Evolutionary conservation across 306 rosid species (phyloP).

Genomic region (Fragaria nilgerrensis): DNA sequence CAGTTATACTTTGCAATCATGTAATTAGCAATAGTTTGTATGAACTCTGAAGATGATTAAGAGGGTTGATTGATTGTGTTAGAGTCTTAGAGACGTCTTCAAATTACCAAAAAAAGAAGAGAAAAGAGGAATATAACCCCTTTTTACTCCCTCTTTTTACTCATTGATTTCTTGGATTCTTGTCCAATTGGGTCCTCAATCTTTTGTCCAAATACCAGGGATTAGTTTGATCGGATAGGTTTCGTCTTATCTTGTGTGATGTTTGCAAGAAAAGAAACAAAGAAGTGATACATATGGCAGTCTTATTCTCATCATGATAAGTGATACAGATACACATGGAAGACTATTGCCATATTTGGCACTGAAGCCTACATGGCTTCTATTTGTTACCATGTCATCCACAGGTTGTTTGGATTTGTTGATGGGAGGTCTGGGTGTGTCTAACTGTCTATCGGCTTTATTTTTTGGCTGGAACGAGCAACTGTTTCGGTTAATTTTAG

Average conservation of each 20-base stretch:
- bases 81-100: not conserved
- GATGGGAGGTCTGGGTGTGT: not conserved
- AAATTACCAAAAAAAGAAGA: not conserved
- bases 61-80: not conserved
- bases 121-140: not conserved
- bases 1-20: not conserved
- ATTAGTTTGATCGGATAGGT: not conserved
- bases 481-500: too few species aligned
- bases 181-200: conserved; percentile 6
- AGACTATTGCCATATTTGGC: not conserved
- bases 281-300: not conserved
- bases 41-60: not conserved
- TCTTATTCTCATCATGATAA: not conserved
- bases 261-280: conserved; percentile 4
- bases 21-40: not conserved
- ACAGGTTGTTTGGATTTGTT: not conserved
- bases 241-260: conserved; percentile 11
- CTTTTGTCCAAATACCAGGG: not conserved
- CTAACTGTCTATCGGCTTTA: too few species aligned
- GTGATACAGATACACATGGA: not conserved
- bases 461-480: too few species aligned
- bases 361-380: not conserved
- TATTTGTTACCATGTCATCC: not conserved
- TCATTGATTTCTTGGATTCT: not conserved
- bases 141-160: not conserved